phyloP scores from a whole-genome alignment of 2,329 filamentous ascomycete genomes.

The Capronia americana region DNA sequence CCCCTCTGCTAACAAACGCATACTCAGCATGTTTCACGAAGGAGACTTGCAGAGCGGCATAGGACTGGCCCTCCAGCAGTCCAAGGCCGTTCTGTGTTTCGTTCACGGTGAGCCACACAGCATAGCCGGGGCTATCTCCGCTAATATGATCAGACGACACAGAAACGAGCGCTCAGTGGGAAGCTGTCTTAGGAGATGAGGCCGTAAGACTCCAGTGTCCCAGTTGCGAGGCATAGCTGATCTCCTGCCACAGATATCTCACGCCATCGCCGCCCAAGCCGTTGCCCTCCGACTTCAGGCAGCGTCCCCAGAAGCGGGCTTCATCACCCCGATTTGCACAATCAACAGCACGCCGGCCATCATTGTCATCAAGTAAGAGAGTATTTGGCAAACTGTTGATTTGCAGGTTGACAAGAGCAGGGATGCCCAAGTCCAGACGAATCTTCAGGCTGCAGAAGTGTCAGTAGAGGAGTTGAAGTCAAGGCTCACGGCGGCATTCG shows the following conservation, averaged over 20 bases:
- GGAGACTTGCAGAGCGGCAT: constrained; percentile 84
- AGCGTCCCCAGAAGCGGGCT: constrained; percentile 80
- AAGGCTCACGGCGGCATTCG: constrained; percentile 57
- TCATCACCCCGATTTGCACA: constrained; percentile 81
- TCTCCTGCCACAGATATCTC: constrained; percentile 45
- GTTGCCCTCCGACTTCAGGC: constrained; percentile 73
- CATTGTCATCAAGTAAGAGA: constrained; percentile 74
- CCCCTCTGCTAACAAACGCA: neutral
- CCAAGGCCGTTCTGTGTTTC: constrained; percentile 84
- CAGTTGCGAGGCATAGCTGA: constrained; percentile 12
- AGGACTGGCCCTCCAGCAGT: constrained; percentile 71
- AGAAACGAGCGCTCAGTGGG: constrained; percentile 74
- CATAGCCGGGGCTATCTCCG: neutral
- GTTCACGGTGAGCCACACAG: constrained; percentile 67
- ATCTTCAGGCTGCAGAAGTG: constrained; percentile 66
- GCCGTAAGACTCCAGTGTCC: constrained; percentile 56
- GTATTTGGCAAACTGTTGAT: neutral
- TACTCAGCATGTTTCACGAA: constrained; percentile 73
- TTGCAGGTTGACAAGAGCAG: constrained; percentile 46
- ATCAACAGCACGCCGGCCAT: constrained; percentile 79
- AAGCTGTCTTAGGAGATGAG: constrained; percentile 50
- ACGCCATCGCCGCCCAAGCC: constrained; percentile 58
- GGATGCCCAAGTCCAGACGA: constrained; percentile 78
- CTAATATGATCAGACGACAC: constrained; percentile 63
- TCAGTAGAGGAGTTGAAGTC: constrained; percentile 70